These are phyloP conservation scores for Licmophora abbreviata DNA, from an alignment of 108 stramenopile genomes.

Conservation along the genomic window DNA sequence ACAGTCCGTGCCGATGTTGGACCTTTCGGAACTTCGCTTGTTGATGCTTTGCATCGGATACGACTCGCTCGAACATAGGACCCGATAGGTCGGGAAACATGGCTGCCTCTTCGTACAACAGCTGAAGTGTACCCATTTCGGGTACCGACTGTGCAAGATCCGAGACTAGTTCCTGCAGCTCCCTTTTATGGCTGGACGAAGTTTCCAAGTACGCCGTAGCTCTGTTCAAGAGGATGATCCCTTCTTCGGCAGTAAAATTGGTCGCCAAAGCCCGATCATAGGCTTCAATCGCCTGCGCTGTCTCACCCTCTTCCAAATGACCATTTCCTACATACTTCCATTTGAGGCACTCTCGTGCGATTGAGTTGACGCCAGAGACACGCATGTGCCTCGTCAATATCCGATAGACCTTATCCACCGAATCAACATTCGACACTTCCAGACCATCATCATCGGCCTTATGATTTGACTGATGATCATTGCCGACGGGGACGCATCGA, in stretches of 20 bases:
- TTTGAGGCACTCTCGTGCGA: slow-evolving; percentile 62
- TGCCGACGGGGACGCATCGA: slow-evolving; percentile 41
- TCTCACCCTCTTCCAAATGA: slow-evolving; percentile 45
- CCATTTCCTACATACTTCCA: slow-evolving; percentile 72
- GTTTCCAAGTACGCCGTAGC: slow-evolving; percentile 55
- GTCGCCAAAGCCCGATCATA: slow-evolving; percentile 55
- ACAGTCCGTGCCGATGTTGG: slow-evolving; percentile 73
- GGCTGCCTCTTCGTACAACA: slow-evolving; percentile 36
- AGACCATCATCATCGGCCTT: slow-evolving; percentile 18
- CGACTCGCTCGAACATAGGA: slow-evolving; percentile 34
- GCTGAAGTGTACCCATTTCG: slow-evolving; percentile 20
- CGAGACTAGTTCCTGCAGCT: slow-evolving; percentile 28
- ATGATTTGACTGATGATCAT: slow-evolving; percentile 6
- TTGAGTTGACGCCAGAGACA: slow-evolving; percentile 35
- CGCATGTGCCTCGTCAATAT: slow-evolving; percentile 70
- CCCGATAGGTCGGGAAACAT: slow-evolving; percentile 23
- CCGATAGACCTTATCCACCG: slow-evolving; percentile 75
- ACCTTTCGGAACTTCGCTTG: slow-evolving; percentile 44
- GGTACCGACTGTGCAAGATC: slow-evolving; percentile 44
- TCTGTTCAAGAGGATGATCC: slow-evolving; percentile 54
- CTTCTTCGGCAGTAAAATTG: slow-evolving; percentile 24
- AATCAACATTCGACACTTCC: slow-evolving; percentile 64
- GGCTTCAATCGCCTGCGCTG: slow-evolving; percentile 45
- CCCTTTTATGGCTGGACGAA: slow-evolving; percentile 42
- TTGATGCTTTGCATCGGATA: slow-evolving; percentile 30